Evolutionary conservation across 495 filamentous ascomycete species (phyloP), one percentile per base, ranked within the genome.

Genomic region (Neurospora cerealis): DNA sequence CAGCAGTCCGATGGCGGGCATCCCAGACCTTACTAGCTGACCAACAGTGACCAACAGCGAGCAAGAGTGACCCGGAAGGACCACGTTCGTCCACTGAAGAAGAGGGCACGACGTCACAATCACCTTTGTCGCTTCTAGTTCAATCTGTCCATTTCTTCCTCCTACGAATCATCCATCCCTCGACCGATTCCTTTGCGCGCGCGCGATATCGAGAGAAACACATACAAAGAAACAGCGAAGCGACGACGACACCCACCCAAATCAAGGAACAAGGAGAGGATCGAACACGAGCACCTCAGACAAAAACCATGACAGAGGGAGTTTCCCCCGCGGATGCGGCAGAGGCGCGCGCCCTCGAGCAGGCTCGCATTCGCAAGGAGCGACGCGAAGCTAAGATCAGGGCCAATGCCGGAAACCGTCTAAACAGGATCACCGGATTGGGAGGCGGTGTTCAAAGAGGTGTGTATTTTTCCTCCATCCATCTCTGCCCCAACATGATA

Each of bases 331-430:
- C 85, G 69, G 84, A 83, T 28, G 80, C 83, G 1, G 84, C 84
- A 0, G 79, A 91, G 70, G 90, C 91, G 41, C 92, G 90, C 10
- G 90, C 92, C 69, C 87, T 90, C 11, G 88, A 92, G 75, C 91
- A 95, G 80, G 92, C 93, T 36, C 92, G 94, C 24, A 86, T 94
- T 44, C 93, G 95, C 75, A 94, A 96, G 75, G 94, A 97, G 81
- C 90, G 93, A 44, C 89, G 94, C 32, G 93, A 97, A 82, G 93
- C 94, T 38, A 97, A 97, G 84, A 91, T 98, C 82, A 91, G 88
- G 76, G 92, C 91, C 72, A 92, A 91, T 70, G 96, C 93, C 44
- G 88, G 89, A 41, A 87, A 90, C 34, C 87, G 96, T 75, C 85
- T 99, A 72, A 90, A 94, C 73, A 93, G 90, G 77, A 98, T 99